Base-by-base conservation (phyloP, 2,329 filamentous ascomycete species). In the Chrysoporthe cubensis region DNA sequence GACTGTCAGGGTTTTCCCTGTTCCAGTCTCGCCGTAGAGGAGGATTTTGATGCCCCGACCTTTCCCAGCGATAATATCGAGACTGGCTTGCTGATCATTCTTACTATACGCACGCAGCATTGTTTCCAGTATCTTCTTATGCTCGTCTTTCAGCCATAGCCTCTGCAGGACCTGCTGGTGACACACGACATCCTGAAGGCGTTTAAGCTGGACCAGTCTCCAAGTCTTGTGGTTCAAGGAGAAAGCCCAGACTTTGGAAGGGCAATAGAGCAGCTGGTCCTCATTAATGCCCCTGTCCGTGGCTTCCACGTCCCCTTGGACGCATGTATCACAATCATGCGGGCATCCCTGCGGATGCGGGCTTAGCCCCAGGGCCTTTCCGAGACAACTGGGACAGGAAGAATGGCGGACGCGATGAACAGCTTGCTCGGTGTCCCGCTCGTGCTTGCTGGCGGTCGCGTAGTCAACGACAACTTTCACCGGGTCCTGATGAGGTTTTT, bases 241-340 rank as follows among this genome's bases (percentile, higher is more conserved):
- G 48, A 52, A 52, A 32, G 48, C 48, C 48, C 48, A 52, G 21
- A 52, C 14, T 13, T 52, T 52, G 3, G 48, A 26, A 7, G 48
- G 21, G 21, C 48, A 52, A 6, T 14, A 52, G 48, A 26, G 13
- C 11, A 52, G 21, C 48, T 14, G 48, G 0, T 32, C 4, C n/a
- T 3, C 14, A 4, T 1, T 2, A 6, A 6, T 26, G 14, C 26
- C 1, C 8, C 0, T 5, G 21, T 52, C 21, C 1, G n/a, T 3
- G 18, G 0, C 0, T 8, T 4, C 21, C 26, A 13, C 2, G 3
- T 26, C 9, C 48, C 26, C 4, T 4, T 6, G 8, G 21, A 11
- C 9, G 26, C 21, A 52, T 26, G 48, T 32, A 52, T 32, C 21
- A 6, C n/a, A 13, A 4, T 52, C 48, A 32, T 52, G 48, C 2